phyloP scores from a whole-genome alignment of 345 rosid genomes.

The Boechera divaricarpa region DNA sequence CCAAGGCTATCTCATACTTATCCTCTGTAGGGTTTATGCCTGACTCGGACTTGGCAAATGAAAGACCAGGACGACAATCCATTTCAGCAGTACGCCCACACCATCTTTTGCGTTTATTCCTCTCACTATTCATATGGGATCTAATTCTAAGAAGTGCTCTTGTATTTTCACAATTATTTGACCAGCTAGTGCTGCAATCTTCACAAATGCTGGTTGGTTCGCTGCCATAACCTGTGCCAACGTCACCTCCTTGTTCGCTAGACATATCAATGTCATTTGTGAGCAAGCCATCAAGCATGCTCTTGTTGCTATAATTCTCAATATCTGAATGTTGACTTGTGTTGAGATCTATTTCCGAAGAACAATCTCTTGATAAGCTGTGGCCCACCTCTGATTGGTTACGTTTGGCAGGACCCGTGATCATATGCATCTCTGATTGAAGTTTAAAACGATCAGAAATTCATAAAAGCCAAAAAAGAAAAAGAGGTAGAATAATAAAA shows the following conservation, averaged over 20 bases:
- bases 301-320: constrained; percentile 52
- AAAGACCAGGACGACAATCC: constrained; percentile 48
- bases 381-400: constrained; percentile 51
- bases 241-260: constrained; percentile 55
- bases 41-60: constrained; percentile 48
- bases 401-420: constrained; percentile 49
- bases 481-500: constrained; percentile 8
- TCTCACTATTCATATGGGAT: constrained; percentile 59
- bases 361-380: constrained; percentile 55
- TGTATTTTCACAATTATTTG: constrained; percentile 56
- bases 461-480: constrained; percentile 13
- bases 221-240: constrained; percentile 61
- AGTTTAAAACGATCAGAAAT: constrained; percentile 29
- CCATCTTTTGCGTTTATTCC: constrained; percentile 93
- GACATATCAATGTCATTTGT: constrained; percentile 55
- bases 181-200: constrained; percentile 88
- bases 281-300: constrained; percentile 49
- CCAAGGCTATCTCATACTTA: constrained; percentile 71
- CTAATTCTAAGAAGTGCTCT: constrained; percentile 56
- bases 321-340: constrained; percentile 62
- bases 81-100: constrained; percentile 78
- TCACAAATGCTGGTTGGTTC: constrained; percentile 57
- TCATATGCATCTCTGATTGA: constrained; percentile 51
- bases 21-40: constrained; percentile 58
- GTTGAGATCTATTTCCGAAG: constrained; percentile 59